Evolutionary conservation across 306 rosid genomes (phyloP).

Genomic region (Glycine latifolia): DNA sequence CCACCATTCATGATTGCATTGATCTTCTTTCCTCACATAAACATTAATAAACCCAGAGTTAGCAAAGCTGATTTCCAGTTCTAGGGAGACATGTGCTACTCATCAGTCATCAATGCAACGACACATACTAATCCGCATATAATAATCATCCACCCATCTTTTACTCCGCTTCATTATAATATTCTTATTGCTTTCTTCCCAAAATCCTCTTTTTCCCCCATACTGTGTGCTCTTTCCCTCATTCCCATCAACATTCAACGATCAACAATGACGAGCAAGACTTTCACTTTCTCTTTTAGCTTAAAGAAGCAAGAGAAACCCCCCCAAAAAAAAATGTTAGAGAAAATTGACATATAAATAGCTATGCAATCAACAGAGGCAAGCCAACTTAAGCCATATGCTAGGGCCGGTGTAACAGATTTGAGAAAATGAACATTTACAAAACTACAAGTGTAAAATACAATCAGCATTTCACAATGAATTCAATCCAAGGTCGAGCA

Average conservation of each 20-base stretch:
- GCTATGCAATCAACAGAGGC: constrained; percentile 3
- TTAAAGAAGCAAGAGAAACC: neutral
- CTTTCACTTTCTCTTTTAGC: constrained; percentile 16
- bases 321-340: neutral
- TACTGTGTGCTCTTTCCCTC: neutral
- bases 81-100: constrained; percentile 13
- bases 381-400: neutral
- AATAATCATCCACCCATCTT: constrained; percentile 27
- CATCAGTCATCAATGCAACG: constrained; percentile 43
- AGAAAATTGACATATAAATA: constrained; percentile 13
- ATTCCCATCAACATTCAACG: constrained; percentile 37
- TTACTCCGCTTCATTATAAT: constrained; percentile 20
- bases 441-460: neutral
- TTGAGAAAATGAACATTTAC: constrained; percentile 17
- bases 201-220: constrained; percentile 28
- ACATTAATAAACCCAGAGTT: constrained; percentile 30
- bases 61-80: constrained; percentile 13
- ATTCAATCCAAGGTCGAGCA: constrained; percentile 8
- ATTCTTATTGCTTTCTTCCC: constrained; percentile 25
- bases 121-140: constrained; percentile 9
- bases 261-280: constrained; percentile 19
- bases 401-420: constrained; percentile 9
- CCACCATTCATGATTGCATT: constrained; percentile 37
- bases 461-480: neutral
- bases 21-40: constrained; percentile 27